Percentiles rank a stretch among this genome's conserved stretches.
Evolutionary conservation across 306 rosid species (phyloP).

Genomic region (Gynostemma pentaphyllum): DNA sequence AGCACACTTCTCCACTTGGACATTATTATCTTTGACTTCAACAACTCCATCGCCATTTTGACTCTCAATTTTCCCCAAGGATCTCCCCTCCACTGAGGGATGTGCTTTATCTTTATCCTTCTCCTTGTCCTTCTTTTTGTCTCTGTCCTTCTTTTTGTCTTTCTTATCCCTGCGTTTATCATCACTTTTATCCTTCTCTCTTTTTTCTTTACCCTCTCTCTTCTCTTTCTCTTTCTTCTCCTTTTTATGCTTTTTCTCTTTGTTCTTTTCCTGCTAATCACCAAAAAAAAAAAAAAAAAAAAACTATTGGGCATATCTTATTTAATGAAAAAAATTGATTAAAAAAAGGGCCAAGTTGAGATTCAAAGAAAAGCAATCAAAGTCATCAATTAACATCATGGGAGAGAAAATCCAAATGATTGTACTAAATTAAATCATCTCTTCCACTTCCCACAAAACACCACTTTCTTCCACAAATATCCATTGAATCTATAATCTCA

Average conservation of each 20-base stretch:
- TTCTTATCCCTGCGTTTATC: slow-evolving; percentile 64
- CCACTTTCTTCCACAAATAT: not conserved
- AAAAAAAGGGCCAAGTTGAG: not conserved
- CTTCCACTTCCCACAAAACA: not conserved
- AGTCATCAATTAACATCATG: not conserved
- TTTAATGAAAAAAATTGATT: not conserved
- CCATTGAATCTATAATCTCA: not conserved
- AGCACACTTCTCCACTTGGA: slow-evolving; percentile 24
- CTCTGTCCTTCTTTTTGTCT: slow-evolving; percentile 67
- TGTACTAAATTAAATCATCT: not conserved
- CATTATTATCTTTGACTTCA: slow-evolving; percentile 32
- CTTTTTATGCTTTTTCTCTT: slow-evolving; percentile 61
- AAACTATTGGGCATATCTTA: not conserved
- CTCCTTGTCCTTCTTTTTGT: slow-evolving; percentile 54
- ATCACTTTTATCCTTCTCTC: slow-evolving; percentile 63
- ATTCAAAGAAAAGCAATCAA: not conserved
- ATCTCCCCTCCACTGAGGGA: slow-evolving; percentile 41
- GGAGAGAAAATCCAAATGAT: not conserved
- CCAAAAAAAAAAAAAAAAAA: not conserved
- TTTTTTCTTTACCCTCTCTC: slow-evolving; percentile 58
- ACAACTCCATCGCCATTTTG: slow-evolving; percentile 31
- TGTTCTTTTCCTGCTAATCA: slow-evolving; percentile 57
- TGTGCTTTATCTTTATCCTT: slow-evolving; percentile 42
- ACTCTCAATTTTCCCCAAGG: slow-evolving; percentile 31
- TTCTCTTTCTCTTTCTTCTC: slow-evolving; percentile 71